These are phyloP conservation scores for Fraxinus nigra DNA, from an alignment of 305 asterid genomes.

Conservation along the genomic window DNA sequence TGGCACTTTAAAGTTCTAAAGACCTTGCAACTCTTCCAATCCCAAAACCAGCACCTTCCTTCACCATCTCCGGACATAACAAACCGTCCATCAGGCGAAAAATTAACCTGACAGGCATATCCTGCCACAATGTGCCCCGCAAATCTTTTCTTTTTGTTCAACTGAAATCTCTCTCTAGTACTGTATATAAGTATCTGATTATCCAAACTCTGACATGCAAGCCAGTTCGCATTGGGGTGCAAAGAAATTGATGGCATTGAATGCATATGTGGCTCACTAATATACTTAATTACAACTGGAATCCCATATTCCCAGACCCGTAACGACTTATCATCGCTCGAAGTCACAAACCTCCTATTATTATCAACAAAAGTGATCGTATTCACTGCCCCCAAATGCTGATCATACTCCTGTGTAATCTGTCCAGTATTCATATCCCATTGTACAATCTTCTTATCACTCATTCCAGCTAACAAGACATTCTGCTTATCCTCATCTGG, in stretches of 20 bases:
- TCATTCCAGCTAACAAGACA: conserved; percentile 93
- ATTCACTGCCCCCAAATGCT: conserved; percentile 97
- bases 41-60: conserved; percentile 99
- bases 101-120: conserved; percentile 97
- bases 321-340: conserved; percentile 92
- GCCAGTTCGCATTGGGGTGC: conserved; percentile 93
- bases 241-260: conserved; percentile 92
- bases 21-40: conserved; percentile 97
- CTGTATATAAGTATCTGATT: conserved; percentile 95
- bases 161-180: conserved; percentile 92
- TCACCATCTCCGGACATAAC: conserved; percentile 99
- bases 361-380: conserved; percentile 94
- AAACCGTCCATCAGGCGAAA: conserved; percentile 96
- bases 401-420: conserved; percentile 98
- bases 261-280: conserved; percentile 99
- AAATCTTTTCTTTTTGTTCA: conserved; percentile 95
- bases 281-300: conserved; percentile 94
- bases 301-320: conserved; percentile 99
- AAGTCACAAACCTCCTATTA: conserved; percentile 93
- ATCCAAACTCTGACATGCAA: conserved; percentile 98
- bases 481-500: conserved; percentile 99
- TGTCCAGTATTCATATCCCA: conserved; percentile 97
- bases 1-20: conserved; percentile 94
- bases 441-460: conserved; percentile 98
- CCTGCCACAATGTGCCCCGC: conserved; percentile 97